Base-by-base conservation (phyloP, 108 stramenopile genomes). In the Discostella stelligeroides region DNA sequence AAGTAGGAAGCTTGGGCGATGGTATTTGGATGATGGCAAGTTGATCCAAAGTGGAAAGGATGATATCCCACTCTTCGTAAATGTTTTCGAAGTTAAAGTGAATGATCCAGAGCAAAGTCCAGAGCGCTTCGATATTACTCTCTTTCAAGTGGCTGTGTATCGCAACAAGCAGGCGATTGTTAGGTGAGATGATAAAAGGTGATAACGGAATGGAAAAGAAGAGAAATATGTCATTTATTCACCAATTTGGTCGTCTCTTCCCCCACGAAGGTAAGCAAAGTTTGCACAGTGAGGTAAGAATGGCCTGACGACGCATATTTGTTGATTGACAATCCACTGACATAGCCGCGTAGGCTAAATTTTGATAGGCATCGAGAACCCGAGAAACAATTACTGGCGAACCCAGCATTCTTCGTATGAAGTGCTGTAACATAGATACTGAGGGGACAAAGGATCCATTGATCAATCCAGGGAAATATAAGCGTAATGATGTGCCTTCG, bases 261-360 rank as follows among this genome's bases (percentile, higher is more conserved):
- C 90, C 90, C 90, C 94, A 92, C n/a, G 88, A 68, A 24, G 94
- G 94, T 21, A 95, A 64, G n/a, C 88, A 90, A 10, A 95, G 72
- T 63, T 95, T 95, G 73, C 89, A 92, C 13, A 95, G 63, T 9
- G 90, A 90, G 21, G 91, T 80, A 7, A 95, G 61, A 39, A 95
- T 68, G 2, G 88, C 88, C 24, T 84, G 76, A 39, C 92, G 66
- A 12, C 88, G 80, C 75, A 90, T 60, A 60, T 49, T 66, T 15
- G 58, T 63, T 57, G 61, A 43, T 40, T 65, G 34, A 14, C 71
- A 42, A 61, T 76, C 80, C 45, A 76, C 48, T 20, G 46, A 18
- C 54, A 82, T 79, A 8, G 75, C 78, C 10, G 81, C 42, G 69
- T 67, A 80, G 10, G 91, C 83, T 37, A 92, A 62, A 4, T 76